A percentile compares a stretch with the other conserved stretches of the same genome.
These are phyloP conservation scores for Leccinum rimulosum DNA, from an alignment of 768 basidiomycete genomes.

Conservation along the genomic window DNA sequence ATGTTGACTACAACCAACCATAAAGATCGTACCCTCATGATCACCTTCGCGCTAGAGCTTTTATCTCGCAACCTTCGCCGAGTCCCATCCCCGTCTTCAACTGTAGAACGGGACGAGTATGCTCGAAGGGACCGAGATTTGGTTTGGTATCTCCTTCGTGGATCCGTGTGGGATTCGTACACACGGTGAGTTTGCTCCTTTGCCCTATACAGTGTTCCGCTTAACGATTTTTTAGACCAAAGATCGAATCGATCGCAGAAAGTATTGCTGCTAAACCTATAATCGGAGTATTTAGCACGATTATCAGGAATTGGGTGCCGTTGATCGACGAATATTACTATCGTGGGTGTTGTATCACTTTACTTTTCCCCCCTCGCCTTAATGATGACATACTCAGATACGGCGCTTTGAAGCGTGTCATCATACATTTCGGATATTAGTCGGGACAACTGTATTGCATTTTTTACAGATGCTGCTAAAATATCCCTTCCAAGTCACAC, in stretches of 20 bases:
- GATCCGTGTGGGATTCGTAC: conserved; percentile 80
- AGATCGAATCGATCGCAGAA: conserved; percentile 62
- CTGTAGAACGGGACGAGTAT: conserved; percentile 74
- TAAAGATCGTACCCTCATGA: conserved; percentile 58
- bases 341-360: conserved; percentile 51
- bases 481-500: not conserved
- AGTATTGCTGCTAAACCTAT: conserved; percentile 56
- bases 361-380: not conserved
- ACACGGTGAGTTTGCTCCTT: conserved; percentile 50
- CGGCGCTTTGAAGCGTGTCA: conserved; percentile 39
- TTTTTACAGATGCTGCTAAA: not conserved
- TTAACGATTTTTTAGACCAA: conserved; percentile 49
- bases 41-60: conserved; percentile 67
- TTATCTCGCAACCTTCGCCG: conserved; percentile 74
- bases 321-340: conserved; percentile 90
- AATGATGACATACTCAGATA: conserved; percentile 30
- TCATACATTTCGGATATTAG: conserved; percentile 1
- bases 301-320: conserved; percentile 84
- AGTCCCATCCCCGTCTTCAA: conserved; percentile 54
- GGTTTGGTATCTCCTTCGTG: conserved; percentile 81
- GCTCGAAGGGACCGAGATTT: conserved; percentile 80
- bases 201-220: conserved; percentile 2
- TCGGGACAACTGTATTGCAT: conserved; percentile 2
- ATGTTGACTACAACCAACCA: conserved; percentile 24
- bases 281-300: conserved; percentile 63